Evolutionary conservation across 495 filamentous ascomycete species (phyloP).

Genomic region (Monascus purpureus): DNA sequence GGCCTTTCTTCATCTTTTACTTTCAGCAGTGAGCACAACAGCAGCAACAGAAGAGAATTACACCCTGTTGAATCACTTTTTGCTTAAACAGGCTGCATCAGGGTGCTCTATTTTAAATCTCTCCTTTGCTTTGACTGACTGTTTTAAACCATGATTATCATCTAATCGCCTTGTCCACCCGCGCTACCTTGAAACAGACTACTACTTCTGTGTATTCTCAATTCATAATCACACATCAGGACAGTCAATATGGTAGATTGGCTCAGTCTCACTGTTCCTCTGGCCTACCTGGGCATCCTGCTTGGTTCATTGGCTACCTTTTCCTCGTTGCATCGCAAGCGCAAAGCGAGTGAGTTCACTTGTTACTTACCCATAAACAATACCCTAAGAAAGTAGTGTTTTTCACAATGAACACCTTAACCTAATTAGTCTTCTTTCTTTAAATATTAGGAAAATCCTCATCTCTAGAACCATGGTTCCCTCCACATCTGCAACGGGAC

Average conservation of each 20-base stretch:
- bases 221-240: background rate
- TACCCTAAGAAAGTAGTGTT: no score
- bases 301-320: slow-evolving; percentile 82
- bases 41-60: no score
- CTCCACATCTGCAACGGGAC: slow-evolving; percentile 75
- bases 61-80: no score
- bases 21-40: no score
- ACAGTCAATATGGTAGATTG: slow-evolving; percentile 49
- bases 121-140: no score
- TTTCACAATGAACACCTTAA: no score
- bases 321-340: slow-evolving; percentile 81
- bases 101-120: no score
- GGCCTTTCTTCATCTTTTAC: no score
- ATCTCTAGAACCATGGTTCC: slow-evolving; percentile 85
- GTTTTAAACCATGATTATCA: no score
- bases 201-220: background rate
- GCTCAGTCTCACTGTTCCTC: slow-evolving; percentile 63
- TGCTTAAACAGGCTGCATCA: no score
- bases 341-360: slow-evolving; percentile 61
- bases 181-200: background rate
- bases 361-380: no score
- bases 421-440: slow-evolving; percentile 7
- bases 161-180: no score
- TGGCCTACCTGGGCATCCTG: slow-evolving; percentile 78
- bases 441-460: slow-evolving; percentile 48